A percentile compares a stretch with the other conserved stretches of the same genome.
phyloP scores from a whole-genome alignment of 2,329 filamentous ascomycete species.

The Alternaria angustiovoidea region DNA sequence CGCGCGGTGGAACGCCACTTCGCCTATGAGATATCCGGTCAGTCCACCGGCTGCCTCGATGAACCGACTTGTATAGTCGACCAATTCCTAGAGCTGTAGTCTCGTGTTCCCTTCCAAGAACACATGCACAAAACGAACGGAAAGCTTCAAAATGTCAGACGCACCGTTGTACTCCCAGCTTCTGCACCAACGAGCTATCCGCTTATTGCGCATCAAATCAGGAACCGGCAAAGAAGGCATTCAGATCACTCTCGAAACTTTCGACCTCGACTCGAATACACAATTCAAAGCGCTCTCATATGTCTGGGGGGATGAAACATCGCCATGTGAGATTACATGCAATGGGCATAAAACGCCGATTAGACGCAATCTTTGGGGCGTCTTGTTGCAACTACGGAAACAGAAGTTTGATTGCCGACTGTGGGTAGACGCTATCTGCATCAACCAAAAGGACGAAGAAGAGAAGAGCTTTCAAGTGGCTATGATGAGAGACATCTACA shows the following conservation, averaged over 20 bases:
- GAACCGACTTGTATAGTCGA: no score
- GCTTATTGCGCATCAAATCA: not conserved
- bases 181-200: not conserved
- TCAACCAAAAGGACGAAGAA: slow-evolving; percentile 1
- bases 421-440: not conserved
- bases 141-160: not conserved
- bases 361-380: not conserved
- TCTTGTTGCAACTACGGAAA: not conserved
- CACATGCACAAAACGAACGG: not conserved
- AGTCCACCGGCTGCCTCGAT: no score
- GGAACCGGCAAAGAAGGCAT: not conserved
- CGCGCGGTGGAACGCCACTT: no score
- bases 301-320: not conserved
- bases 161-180: not conserved
- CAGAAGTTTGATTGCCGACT: not conserved
- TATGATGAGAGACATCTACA: slow-evolving; percentile 22
- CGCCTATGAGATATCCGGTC: no score
- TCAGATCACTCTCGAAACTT: not conserved
- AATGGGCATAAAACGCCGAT: not conserved
- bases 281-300: not conserved
- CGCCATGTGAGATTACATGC: not conserved
- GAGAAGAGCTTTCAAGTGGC: slow-evolving; percentile 17
- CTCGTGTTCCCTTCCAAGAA: not conserved
- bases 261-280: not conserved
- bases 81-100: no score